Base-by-base conservation (phyloP, 768 basidiomycete genomes). In the Piloderma croceum region DNA sequence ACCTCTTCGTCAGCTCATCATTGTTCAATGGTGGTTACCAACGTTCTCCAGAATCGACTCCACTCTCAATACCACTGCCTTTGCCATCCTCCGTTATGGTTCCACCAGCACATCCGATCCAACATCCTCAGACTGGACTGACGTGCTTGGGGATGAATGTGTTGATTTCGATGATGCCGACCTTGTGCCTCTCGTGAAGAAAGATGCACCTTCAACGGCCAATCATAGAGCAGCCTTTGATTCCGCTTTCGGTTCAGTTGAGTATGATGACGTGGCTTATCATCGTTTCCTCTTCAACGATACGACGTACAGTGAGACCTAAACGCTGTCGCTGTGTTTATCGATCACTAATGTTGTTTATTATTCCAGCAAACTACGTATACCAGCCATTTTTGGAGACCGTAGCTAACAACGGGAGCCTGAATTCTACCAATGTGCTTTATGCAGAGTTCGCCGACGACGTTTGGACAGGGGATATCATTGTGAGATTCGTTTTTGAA, bases 301-400 rank as follows among this genome's bases (percentile, higher is more conserved):
- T 18, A 35, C 34, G 11, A 9, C 34, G 7, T 35, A 35, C 34
- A 35, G 34, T 35, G 34, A 35, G 34, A 10, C n/a, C 20, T 18
- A n/a, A 10, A n/a, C 17, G n/a, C 17, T 18, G 7, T 35, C 9
- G 7, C 20, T 18, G 7, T 35, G n/a, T 35, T 13, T 9, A 35
- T 9, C n/a, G n/a, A n/a, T n/a, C n/a, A 7, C 34, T 10, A 9
- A 9, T 18, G n/a, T 35, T n/a, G 11, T 10, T 18, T 19, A 9
- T 18, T 35, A n/a, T 13, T 35, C 34, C n/a, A 35, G 34, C 34
- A 13, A 35, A 35, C 17, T 35, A 35, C 17, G 20, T 35, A 13
- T 35, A 35, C 34, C 34, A 35, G 17, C 34, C 34, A 9, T 35
- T 35, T 19, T 35, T 35, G 34, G 20, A 35, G 9, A 18, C 9